These are phyloP conservation scores for Pisolithus orientalis DNA, from an alignment of 768 basidiomycete genomes.

Conservation along the genomic window DNA sequence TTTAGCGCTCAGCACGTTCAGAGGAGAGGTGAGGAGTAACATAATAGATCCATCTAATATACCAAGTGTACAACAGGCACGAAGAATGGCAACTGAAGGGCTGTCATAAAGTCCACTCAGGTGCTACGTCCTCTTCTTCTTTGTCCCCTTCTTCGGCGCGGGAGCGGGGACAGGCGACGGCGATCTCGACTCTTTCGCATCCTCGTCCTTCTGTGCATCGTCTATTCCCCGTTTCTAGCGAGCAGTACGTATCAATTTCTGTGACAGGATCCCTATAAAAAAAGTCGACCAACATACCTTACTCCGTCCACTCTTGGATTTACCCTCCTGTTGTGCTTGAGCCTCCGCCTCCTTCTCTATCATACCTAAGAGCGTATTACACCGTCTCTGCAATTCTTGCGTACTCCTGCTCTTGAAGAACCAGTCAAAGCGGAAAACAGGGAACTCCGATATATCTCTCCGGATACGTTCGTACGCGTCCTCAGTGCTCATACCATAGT, in stretches of 20 bases:
- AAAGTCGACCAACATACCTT: conserved; percentile 42
- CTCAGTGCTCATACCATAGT: conserved; percentile 84
- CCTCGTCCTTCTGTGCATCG: conserved; percentile 48
- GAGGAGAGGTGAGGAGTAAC: no score
- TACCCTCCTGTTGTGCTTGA: conserved; percentile 61
- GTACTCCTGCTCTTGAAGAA: conserved; percentile 93
- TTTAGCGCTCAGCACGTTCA: no score
- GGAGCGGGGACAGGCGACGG: conserved; percentile 50
- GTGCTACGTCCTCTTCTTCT: conserved; percentile 61
- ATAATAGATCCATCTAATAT: no score
- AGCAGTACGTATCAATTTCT: not conserved
- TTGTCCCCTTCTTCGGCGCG: conserved; percentile 50
- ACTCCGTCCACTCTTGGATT: conserved; percentile 53
- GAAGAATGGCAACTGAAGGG: no score
- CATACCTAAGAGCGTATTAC: conserved; percentile 81
- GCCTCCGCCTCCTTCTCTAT: conserved; percentile 85
- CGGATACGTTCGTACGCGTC: conserved; percentile 95
- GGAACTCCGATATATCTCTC: conserved; percentile 94
- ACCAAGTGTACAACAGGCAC: no score
- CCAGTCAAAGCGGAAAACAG: conserved; percentile 97
- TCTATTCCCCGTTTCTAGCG: conserved; percentile 67
- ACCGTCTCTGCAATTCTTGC: conserved; percentile 82
- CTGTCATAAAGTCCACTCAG: not conserved
- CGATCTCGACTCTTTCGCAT: conserved; percentile 49
- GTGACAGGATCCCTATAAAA: not conserved